Base-by-base conservation (phyloP, 208 protist genomes). In the Strigomonas galati region DNA sequence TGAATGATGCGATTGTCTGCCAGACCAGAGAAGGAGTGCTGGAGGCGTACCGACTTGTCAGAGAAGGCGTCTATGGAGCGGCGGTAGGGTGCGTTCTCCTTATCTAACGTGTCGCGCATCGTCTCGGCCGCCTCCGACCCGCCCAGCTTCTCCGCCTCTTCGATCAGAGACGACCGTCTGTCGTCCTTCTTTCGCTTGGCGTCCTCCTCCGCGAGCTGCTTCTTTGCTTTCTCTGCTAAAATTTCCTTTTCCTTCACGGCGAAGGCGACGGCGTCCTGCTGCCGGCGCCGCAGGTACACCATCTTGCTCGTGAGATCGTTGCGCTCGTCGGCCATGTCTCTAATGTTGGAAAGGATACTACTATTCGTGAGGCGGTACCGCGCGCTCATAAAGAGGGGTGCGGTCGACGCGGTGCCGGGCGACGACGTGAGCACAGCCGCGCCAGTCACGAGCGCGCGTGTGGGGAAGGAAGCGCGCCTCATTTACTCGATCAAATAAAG, bases 41-140 rank as follows among this genome's bases (percentile, higher is more conserved):
- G 83, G 40, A 95, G 78, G 19, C 74, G 77, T 35, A 95, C 90
- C 48, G 76, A 85, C 43, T 87, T 87, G 63, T 93, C 83, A 10
- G 85, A 87, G 78, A 95, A 95, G 52, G 87, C 87, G 60, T 93
- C 87, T 19, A 92, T 76, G 31, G 90, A 95, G 43, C 83, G 81
- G 2, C 80, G 64, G 73, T 95, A 95, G 51, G 73, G 78, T 32
- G 67, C 52, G 54, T 88, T 75, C 27, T 84, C 73, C 24, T 81
- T 74, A 19, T 65, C 72, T 9, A 91, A 62, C n/a, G 64, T 69
- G 19, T 72, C 61, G 6, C 77, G 72, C 76, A 84, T 84, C 28
- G 76, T 76, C 58, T 82, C 82, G 17, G 79, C 81, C 9, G 76
- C 82, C 6, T 69, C 78, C 15, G 72, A 61, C 14, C 85, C 86